Percentiles rank a stretch among this genome's conserved stretches.
These are phyloP conservation scores for Ophiostoma tasmaniense DNA, from an alignment of 2,329 filamentous ascomycete genomes.

Conservation along the genomic window DNA sequence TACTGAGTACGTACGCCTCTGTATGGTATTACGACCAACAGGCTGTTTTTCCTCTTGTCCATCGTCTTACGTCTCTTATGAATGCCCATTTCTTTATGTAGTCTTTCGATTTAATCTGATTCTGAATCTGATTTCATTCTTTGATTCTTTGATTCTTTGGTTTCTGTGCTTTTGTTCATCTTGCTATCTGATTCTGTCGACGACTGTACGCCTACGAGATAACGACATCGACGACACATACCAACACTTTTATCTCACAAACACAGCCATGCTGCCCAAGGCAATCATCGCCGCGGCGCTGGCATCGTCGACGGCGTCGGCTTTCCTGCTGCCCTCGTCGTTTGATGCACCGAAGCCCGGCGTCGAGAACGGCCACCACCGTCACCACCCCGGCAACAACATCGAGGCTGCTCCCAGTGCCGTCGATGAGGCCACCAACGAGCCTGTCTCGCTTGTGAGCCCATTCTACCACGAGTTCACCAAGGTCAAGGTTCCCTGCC, in stretches of 20 bases:
- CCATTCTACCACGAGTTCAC: slow-evolving; percentile 33
- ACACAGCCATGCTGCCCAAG: slow-evolving; percentile 30
- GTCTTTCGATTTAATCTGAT: too few species aligned
- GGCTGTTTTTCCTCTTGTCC: not conserved
- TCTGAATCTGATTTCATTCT: not conserved
- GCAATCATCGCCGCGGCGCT: slow-evolving; percentile 37
- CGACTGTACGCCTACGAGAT: not conserved
- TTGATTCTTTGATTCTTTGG: not conserved
- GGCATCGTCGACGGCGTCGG: slow-evolving; percentile 30
- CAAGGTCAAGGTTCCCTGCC: slow-evolving; percentile 40
- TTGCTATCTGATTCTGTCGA: not conserved
- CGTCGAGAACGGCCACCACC: not conserved
- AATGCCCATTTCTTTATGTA: not conserved
- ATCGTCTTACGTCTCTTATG: not conserved
- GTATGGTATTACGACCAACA: not conserved
- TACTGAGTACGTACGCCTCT: not conserved
- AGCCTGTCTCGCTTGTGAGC: slow-evolving; percentile 29
- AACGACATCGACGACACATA: not conserved
- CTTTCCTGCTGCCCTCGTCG: slow-evolving; percentile 48
- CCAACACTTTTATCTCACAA: not conserved
- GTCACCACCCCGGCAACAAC: not conserved
- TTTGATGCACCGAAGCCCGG: slow-evolving; percentile 26
- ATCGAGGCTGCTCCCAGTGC: not conserved
- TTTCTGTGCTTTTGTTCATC: not conserved
- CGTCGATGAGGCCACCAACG: not conserved